These are phyloP conservation scores for Tricholoma sp. DNA, from an alignment of 768 basidiomycete genomes.

Conservation along the genomic window DNA sequence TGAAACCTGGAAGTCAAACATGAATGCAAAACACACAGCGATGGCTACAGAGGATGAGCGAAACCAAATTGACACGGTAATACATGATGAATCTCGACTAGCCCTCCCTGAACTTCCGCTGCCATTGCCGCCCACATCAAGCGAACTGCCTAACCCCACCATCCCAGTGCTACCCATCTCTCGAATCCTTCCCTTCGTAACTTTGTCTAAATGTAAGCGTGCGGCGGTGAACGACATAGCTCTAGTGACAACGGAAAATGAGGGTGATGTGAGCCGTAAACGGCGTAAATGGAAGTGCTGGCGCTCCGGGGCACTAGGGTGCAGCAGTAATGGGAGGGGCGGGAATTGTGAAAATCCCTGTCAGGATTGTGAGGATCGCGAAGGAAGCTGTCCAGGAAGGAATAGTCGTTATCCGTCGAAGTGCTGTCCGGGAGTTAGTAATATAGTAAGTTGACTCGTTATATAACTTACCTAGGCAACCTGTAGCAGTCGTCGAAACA, in stretches of 20 bases:
- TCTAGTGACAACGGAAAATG: not conserved
- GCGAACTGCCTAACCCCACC: not conserved
- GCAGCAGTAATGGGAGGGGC: not conserved
- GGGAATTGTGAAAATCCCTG: not conserved
- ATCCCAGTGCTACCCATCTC: not conserved
- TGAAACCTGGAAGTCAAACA: not conserved
- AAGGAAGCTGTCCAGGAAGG: not conserved
- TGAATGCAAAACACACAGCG: not conserved
- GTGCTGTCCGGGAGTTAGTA: not conserved
- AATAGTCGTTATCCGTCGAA: not conserved
- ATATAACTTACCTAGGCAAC: not conserved
- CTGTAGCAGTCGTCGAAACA: not conserved
- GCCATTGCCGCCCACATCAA: not conserved
- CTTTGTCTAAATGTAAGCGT: not conserved
- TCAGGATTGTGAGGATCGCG: not conserved
- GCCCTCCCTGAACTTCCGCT: not conserved
- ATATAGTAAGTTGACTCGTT: not conserved
- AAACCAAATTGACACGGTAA: not conserved
- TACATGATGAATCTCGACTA: not conserved
- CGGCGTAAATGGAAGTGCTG: not conserved
- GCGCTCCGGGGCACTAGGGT: not conserved
- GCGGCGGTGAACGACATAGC: not conserved
- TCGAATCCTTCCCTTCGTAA: not conserved
- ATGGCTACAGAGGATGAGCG: not conserved
- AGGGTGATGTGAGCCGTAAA: not conserved